Conservation (phyloP, 2,329 filamentous ascomycete species). For the Hypoxylon sp. region DNA sequence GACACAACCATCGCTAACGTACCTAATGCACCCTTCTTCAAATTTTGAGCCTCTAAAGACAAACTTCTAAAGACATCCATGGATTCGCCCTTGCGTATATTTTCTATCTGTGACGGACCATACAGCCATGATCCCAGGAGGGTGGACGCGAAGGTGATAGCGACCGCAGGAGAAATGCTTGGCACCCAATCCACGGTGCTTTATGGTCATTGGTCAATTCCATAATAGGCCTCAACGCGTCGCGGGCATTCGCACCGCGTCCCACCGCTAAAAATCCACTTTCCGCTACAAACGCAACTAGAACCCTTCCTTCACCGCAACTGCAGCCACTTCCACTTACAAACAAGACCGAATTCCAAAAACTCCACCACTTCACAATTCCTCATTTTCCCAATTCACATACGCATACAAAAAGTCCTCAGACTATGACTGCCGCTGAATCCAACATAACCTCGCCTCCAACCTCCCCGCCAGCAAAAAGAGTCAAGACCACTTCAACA, state of each 20-base stretch:
- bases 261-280: slow-evolving; percentile 33
- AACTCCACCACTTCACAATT: slow-evolving; percentile 1
- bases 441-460: slow-evolving; percentile 67
- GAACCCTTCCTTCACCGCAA: slow-evolving; percentile 41
- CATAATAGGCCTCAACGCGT: slow-evolving; percentile 41
- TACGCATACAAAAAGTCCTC: slow-evolving; percentile 14
- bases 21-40: neutral
- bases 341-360: slow-evolving; percentile 1
- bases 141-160: slow-evolving; percentile 13
- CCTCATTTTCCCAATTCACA: slow-evolving; percentile 14
- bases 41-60: neutral
- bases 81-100: neutral
- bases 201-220: slow-evolving; percentile 48
- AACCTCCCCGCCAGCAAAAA: slow-evolving; percentile 83
- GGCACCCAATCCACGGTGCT: slow-evolving; percentile 16
- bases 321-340: slow-evolving; percentile 15
- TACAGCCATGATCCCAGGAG: slow-evolving; percentile 16
- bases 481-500: slow-evolving; percentile 74
- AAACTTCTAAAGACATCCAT: neutral
- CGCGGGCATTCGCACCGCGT: slow-evolving; percentile 39
- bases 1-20: neutral
- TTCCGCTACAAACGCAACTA: slow-evolving; percentile 17
- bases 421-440: slow-evolving; percentile 56
- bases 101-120: slow-evolving; percentile 2
- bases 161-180: slow-evolving; percentile 12